Conservation (phyloP, 768 basidiomycete genomes). For the Hortiboletus campestris region DNA sequence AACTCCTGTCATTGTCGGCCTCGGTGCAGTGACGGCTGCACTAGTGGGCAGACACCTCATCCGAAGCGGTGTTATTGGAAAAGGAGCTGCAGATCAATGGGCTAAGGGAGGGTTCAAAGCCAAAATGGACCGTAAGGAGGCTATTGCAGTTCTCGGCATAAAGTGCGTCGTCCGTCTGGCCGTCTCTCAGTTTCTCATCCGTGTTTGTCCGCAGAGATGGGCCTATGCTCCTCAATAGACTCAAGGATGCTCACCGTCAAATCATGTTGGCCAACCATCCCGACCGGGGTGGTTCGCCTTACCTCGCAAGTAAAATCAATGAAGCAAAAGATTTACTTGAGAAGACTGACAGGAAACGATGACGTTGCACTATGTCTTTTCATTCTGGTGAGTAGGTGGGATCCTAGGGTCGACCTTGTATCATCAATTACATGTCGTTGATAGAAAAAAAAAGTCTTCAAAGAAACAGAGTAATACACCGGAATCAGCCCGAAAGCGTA, state of each 20-base stretch:
- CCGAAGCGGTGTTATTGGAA: slow-evolving; percentile 57
- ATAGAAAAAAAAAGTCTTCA: neutral
- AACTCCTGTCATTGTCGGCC: slow-evolving; percentile 72
- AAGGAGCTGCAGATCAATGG: slow-evolving; percentile 75
- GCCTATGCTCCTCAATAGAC: slow-evolving; percentile 60
- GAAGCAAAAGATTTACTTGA: slow-evolving; percentile 95
- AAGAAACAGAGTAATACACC: neutral
- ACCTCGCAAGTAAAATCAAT: slow-evolving; percentile 97
- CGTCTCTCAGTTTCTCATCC: neutral
- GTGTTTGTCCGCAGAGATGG: slow-evolving; percentile 60
- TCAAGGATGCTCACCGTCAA: slow-evolving; percentile 94
- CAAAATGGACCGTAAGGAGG: slow-evolving; percentile 97
- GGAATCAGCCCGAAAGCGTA: neutral
- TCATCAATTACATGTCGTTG: too few relatives aligned
- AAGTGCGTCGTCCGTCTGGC: slow-evolving; percentile 59
- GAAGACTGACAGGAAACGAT: slow-evolving; percentile 60
- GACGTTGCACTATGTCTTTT: slow-evolving; percentile 1
- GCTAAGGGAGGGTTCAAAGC: slow-evolving; percentile 90
- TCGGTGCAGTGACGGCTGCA: slow-evolving; percentile 75
- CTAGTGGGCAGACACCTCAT: slow-evolving; percentile 71
- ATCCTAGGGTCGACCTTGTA: too few relatives aligned
- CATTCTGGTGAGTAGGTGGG: neutral
- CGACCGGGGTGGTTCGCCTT: slow-evolving; percentile 73
- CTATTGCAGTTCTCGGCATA: slow-evolving; percentile 80
- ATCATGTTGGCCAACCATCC: slow-evolving; percentile 58